Percentiles rank a stretch among this genome's conserved stretches.
Evolutionary conservation across 208 protist genomes (phyloP).

Genomic region (Leishmania guyanensis): DNA sequence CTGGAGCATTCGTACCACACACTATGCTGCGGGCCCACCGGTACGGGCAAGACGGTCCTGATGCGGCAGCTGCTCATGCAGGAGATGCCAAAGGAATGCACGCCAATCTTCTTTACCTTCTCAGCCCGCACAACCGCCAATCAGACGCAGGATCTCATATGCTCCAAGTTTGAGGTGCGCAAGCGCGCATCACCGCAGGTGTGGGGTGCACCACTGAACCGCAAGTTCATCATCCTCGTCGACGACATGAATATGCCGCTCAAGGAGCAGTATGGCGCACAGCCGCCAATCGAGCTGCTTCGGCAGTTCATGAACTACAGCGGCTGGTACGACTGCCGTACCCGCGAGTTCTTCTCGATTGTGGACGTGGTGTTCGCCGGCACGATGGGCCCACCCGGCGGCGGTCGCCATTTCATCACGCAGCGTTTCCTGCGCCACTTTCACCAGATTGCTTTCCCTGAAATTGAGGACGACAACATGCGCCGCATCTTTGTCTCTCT

Average conservation of each 20-base stretch:
- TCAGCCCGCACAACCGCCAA: constrained; percentile 97
- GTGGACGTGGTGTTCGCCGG: constrained; percentile 94
- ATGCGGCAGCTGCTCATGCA: constrained; percentile 95
- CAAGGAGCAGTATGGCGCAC: constrained; percentile 97
- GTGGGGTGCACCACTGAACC: constrained; percentile 97
- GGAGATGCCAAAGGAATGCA: constrained; percentile 94
- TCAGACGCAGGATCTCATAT: constrained; percentile 98
- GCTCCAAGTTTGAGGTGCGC: constrained; percentile 97
- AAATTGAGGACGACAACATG: constrained; percentile 96
- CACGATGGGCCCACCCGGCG: constrained; percentile 97
- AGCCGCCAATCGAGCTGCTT: constrained; percentile 98
- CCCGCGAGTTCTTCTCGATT: constrained; percentile 94
- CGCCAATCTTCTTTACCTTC: constrained; percentile 97
- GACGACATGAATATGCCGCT: constrained; percentile 99
- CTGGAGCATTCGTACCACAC: constrained; percentile 91
- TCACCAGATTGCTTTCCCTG: constrained; percentile 97
- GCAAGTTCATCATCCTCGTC: constrained; percentile 96
- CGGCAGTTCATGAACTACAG: constrained; percentile 98
- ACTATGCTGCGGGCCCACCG: constrained; percentile 97
- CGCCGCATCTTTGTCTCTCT: constrained; percentile 96
- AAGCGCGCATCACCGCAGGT: constrained; percentile 94
- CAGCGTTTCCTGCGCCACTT: constrained; percentile 98
- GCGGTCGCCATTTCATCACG: constrained; percentile 96
- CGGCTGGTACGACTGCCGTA: constrained; percentile 97
- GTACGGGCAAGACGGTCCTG: constrained; percentile 98